Base-by-base conservation (phyloP, 768 basidiomycete species). In the Serendipita sp. region DNA sequence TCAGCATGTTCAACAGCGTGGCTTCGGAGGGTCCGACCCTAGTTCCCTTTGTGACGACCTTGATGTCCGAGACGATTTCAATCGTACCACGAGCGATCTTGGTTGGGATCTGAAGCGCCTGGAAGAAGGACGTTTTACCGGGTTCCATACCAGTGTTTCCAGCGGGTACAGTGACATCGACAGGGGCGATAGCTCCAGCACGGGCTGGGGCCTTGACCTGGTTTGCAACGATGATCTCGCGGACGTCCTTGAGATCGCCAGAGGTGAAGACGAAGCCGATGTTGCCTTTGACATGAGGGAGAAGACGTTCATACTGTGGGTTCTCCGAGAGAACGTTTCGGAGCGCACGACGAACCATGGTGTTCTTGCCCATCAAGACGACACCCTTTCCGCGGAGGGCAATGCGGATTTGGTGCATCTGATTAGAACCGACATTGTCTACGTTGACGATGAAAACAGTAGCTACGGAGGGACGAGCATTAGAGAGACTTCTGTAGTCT, bases 111-210 rank as follows among this genome's bases (percentile, higher is more conserved):
- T 88, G 86, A 72, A 99, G 86, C 63, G 96, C 96, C 81, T 99
- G 96, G 91, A 99, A 99, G 91, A 98, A 99, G 70, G 96, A 96
- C 65, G 96, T 99, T 82, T 99, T 99, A 72, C 95, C 96, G 70
- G 96, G 96, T 75, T 98, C 96, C 96, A 99, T 99, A 76, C 94
- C 94, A 62, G 96, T 99, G 85, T 98, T 98, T 65, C 93, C 87
- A 48, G 86, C 91, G 38, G 94, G 92, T 68, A 99, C 88, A 65
- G 76, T 77, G 71, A 98, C 95, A 70, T 98, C 86, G 77, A 82
- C 84, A 71, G 95, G 89, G 41, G 95, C 94, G 69, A 84, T 82
- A 38, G 95, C 95, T 81, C 94, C 95, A 66, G 96, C 94, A 81
- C 96, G 92, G 68, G 96, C 96, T 50, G 96, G 96, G 60, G 96